Evolutionary conservation across 2,329 filamentous ascomycete species (phyloP).

Genomic region (Claviceps sp.): DNA sequence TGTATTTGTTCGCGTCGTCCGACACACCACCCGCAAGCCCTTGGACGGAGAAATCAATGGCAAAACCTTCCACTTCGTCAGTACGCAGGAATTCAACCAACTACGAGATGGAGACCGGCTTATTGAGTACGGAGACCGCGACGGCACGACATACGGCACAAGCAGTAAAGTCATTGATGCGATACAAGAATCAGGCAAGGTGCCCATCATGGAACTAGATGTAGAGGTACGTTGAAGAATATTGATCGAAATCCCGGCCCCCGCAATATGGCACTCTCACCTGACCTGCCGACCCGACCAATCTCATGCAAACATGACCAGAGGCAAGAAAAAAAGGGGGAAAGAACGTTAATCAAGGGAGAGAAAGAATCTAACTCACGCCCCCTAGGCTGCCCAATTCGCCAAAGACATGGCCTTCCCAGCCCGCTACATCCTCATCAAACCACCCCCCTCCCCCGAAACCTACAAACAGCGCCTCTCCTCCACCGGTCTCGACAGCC

Average conservation of each 20-base stretch:
- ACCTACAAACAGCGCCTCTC: slow-evolving; percentile 17
- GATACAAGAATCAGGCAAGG: slow-evolving; percentile 40
- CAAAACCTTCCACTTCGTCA: slow-evolving; percentile 42
- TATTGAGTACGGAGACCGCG: slow-evolving; percentile 39
- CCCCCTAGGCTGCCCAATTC: slow-evolving; percentile 36
- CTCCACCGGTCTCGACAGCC: slow-evolving; percentile 13
- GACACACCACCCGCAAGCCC: slow-evolving; percentile 40
- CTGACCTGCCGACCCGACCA: no score
- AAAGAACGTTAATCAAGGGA: not conserved
- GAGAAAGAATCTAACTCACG: not conserved
- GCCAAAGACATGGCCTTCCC: slow-evolving; percentile 43
- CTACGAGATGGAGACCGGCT: slow-evolving; percentile 48
- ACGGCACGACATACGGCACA: slow-evolving; percentile 41
- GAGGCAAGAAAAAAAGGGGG: not conserved
- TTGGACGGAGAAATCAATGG: slow-evolving; percentile 38
- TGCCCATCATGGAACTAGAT: slow-evolving; percentile 43
- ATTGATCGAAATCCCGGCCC: not conserved
- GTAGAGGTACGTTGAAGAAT: slow-evolving; percentile 29
- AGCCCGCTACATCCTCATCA: slow-evolving; percentile 41
- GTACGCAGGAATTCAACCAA: slow-evolving; percentile 38
- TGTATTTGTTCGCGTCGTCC: slow-evolving; percentile 46
- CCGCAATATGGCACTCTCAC: no score
- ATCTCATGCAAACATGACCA: not conserved
- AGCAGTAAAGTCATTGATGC: slow-evolving; percentile 38
- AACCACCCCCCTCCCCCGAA: slow-evolving; percentile 26